These are phyloP conservation scores for Teunomyces aglyptinius DNA, from an alignment of 805 yeast genomes.

Conservation along the genomic window DNA sequence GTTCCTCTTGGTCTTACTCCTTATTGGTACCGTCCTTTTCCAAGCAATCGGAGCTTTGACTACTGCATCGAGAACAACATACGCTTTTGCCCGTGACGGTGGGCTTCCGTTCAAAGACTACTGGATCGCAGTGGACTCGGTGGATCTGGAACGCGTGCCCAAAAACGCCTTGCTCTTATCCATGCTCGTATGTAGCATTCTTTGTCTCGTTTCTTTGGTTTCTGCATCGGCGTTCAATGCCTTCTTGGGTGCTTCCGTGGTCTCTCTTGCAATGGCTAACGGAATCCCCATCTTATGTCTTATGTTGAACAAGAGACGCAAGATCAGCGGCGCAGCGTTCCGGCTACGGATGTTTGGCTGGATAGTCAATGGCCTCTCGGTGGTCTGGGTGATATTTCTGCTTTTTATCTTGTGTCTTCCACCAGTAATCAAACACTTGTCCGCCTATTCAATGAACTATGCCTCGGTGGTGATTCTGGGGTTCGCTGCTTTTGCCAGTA, in stretches of 20 bases:
- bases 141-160: conserved; percentile 60
- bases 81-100: conserved; percentile 79
- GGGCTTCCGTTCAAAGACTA: conserved; percentile 65
- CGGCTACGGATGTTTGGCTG: conserved; percentile 64
- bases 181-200: conserved; percentile 55
- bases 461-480: conserved; percentile 61
- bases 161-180: conserved; percentile 66
- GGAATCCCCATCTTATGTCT: conserved; percentile 72
- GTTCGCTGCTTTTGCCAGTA: conserved; percentile 45
- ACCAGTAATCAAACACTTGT: conserved; percentile 48
- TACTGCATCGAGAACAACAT: conserved; percentile 79
- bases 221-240: conserved; percentile 79
- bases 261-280: conserved; percentile 71
- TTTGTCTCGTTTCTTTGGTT: conserved; percentile 65
- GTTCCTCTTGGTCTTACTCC: conserved; percentile 61
- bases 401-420: conserved; percentile 68
- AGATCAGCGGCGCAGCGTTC: conserved; percentile 67
- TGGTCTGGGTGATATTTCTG: conserved; percentile 59
- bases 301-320: conserved; percentile 55
- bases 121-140: conserved; percentile 65
- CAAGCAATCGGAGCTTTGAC: conserved; percentile 80
- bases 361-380: conserved; percentile 56
- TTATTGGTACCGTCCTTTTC: conserved; percentile 68
- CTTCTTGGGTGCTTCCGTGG: conserved; percentile 79
- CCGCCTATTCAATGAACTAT: conserved; percentile 52